phyloP scores from a whole-genome alignment of 768 basidiomycete genomes.

The Lentinula detonsa region DNA sequence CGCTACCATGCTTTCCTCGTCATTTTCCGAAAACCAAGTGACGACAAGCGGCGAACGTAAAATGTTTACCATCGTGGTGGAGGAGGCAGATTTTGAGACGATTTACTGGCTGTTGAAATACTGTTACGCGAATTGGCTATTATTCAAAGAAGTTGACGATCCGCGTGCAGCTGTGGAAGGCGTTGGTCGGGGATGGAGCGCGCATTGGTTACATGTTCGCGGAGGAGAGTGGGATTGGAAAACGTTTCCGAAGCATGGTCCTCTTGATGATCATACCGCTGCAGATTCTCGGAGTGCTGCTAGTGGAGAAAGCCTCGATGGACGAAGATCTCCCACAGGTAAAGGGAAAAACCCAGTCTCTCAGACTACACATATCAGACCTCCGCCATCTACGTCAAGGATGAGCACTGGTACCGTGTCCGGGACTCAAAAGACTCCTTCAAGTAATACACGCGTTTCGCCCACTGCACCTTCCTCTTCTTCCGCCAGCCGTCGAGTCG shows the following conservation, averaged over 20 bases:
- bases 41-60: slow-evolving; percentile 43
- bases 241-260: slow-evolving; percentile 37
- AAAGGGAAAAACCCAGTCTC: background rate
- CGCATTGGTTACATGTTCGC: slow-evolving; percentile 40
- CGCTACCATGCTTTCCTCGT: slow-evolving; percentile 63
- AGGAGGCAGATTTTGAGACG: slow-evolving; percentile 74
- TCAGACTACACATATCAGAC: background rate
- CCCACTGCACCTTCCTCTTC: slow-evolving; percentile 14
- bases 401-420: background rate
- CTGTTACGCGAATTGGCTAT: slow-evolving; percentile 70
- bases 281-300: slow-evolving; percentile 43
- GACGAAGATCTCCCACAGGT: slow-evolving; percentile 17
- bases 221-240: slow-evolving; percentile 70
- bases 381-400: background rate
- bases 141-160: slow-evolving; percentile 66
- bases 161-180: slow-evolving; percentile 63
- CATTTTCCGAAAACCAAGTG: slow-evolving; percentile 52
- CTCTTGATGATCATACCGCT: slow-evolving; percentile 11
- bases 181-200: slow-evolving; percentile 61
- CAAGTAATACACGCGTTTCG: background rate
- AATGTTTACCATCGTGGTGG: slow-evolving; percentile 60
- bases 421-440: background rate
- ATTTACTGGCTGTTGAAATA: slow-evolving; percentile 77
- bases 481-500: slow-evolving; percentile 11
- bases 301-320: slow-evolving; percentile 43